Conservation (phyloP, 495 filamentous ascomycete species). For the Daldinia grandis region DNA sequence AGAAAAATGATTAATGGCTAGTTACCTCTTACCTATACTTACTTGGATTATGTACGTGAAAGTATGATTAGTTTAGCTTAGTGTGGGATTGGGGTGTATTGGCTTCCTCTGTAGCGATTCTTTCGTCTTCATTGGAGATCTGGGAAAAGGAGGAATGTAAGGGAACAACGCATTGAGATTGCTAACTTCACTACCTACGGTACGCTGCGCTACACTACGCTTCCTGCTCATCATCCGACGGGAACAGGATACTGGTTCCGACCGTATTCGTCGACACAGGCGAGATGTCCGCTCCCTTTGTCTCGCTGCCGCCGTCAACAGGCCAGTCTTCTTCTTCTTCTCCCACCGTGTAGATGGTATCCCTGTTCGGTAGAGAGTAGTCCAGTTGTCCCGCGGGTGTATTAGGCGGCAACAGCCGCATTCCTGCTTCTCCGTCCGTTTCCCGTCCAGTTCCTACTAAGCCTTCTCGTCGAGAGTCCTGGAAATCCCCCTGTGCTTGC, state of each 20-base stretch:
- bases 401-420: neutral
- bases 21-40: neutral
- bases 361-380: neutral
- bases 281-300: neutral
- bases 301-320: neutral
- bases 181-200: neutral
- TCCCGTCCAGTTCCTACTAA: neutral
- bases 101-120: neutral
- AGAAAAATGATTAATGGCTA: neutral
- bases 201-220: neutral
- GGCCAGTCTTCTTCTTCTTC: conserved; percentile 1
- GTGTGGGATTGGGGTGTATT: neutral
- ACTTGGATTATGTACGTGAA: neutral
- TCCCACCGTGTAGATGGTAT: conserved; percentile 4
- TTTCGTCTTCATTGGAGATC: no score
- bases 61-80: neutral
- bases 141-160: no score
- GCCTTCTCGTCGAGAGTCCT: neutral
- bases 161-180: no score
- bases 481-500: neutral
- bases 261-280: conserved; percentile 13
- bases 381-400: neutral
- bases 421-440: neutral
- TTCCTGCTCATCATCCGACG: conserved; percentile 19
- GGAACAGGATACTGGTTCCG: conserved; percentile 31